Evolutionary conservation across 768 basidiomycete species (phyloP).

Genomic region (Piloderma croceum): DNA sequence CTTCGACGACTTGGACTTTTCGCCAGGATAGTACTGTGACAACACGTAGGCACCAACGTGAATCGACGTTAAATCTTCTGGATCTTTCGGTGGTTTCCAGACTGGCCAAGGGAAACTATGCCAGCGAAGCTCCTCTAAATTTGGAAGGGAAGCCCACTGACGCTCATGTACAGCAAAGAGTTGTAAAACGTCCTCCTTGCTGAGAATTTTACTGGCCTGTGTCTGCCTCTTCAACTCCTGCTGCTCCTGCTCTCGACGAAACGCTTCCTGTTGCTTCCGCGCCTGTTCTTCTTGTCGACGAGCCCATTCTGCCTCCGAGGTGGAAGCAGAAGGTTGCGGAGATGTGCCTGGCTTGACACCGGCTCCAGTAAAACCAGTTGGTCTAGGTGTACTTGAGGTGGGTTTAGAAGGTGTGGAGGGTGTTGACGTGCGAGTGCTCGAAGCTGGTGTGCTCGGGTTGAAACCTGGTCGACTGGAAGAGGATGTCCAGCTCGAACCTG

Average conservation of each 20-base stretch:
- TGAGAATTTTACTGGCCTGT: constrained; percentile 39
- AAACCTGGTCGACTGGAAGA: constrained; percentile 16
- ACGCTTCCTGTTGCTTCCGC: constrained; percentile 61
- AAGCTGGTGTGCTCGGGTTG: constrained; percentile 15
- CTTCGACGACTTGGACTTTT: constrained; percentile 49
- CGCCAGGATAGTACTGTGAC: constrained; percentile 50
- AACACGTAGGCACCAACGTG: constrained; percentile 59
- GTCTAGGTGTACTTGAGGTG: constrained; percentile 16
- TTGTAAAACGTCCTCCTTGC: constrained; percentile 51
- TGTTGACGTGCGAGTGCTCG: constrained; percentile 22
- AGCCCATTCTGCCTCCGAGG: constrained; percentile 51
- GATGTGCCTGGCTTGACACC: not conserved
- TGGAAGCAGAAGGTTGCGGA: constrained; percentile 11
- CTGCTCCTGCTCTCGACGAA: constrained; percentile 62
- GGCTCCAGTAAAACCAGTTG: constrained; percentile 9
- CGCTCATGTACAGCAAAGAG: constrained; percentile 58
- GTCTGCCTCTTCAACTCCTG: constrained; percentile 29
- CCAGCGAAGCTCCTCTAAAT: constrained; percentile 47
- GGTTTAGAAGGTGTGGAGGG: constrained; percentile 17
- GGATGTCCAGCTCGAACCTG: constrained; percentile 20
- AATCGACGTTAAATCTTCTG: constrained; percentile 55
- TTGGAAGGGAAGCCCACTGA: constrained; percentile 45
- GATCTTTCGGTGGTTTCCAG: constrained; percentile 46
- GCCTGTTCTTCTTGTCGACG: constrained; percentile 61
- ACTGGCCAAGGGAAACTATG: constrained; percentile 72